Percentiles rank a stretch among this genome's conserved stretches.
Conservation (phyloP, 768 basidiomycete genomes). For the Tricholoma flavovirens region DNA sequence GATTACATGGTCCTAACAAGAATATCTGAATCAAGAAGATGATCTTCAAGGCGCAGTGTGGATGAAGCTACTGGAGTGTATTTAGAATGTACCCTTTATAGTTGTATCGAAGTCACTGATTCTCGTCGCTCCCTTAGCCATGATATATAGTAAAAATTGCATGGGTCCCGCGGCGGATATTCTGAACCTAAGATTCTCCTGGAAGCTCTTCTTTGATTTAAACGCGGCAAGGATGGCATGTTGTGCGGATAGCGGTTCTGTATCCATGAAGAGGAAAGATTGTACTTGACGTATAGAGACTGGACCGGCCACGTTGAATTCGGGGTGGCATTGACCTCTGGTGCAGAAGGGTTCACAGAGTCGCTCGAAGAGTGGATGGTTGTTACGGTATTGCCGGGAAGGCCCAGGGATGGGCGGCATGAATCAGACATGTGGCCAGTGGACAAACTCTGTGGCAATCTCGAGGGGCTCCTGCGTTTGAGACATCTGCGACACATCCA, state of each 20-base stretch:
- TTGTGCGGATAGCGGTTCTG: constrained; percentile 7
- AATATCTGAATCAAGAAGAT: not conserved
- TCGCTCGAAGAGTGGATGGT: not conserved
- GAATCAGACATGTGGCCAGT: too few species aligned
- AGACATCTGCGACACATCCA: constrained; percentile 21
- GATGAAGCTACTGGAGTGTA: too few species aligned
- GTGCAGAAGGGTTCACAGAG: not conserved
- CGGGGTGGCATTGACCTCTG: not conserved
- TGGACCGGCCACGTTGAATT: not conserved
- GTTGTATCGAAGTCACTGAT: not conserved
- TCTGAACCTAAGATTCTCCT: not conserved
- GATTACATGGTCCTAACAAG: not conserved
- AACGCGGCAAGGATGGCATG: constrained; percentile 5
- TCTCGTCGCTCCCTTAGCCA: constrained; percentile 7
- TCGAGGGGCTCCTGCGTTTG: not conserved
- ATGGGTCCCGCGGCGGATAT: not conserved
- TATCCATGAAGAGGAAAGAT: constrained; percentile 15
- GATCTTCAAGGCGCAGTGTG: too few species aligned
- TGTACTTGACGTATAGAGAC: constrained; percentile 7
- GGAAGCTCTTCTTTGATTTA: not conserved
- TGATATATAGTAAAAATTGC: not conserved
- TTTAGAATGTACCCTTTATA: not conserved
- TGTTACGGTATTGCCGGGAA: too few species aligned
- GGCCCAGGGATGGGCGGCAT: not conserved
- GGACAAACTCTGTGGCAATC: not conserved